These are phyloP conservation scores for Phytophthora foliorum DNA, from an alignment of 352 stramenopile genomes.

Conservation along the genomic window DNA sequence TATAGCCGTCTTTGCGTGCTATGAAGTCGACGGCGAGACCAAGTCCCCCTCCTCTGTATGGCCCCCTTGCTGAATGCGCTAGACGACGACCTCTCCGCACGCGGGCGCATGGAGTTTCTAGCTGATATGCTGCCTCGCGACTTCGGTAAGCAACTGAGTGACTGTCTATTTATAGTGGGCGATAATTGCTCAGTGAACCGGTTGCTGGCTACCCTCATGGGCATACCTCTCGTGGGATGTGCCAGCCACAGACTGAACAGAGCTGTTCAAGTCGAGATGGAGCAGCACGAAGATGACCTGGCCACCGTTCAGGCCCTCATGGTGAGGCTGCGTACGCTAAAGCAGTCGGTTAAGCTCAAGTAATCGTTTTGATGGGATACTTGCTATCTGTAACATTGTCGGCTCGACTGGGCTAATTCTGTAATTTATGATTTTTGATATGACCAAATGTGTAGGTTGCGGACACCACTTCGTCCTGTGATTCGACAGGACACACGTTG, in stretches of 20 bases:
- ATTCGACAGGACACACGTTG: too few species aligned
- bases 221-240: background rate
- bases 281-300: background rate
- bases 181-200: background rate
- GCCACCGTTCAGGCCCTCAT: background rate
- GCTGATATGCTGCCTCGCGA: constrained; percentile 1
- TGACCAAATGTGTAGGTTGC: too few species aligned
- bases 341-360: constrained; percentile 11
- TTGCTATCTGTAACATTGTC: too few species aligned
- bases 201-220: background rate
- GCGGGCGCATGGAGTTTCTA: background rate
- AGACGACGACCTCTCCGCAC: background rate
- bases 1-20: background rate
- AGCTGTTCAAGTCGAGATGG: background rate
- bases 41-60: constrained; percentile 1
- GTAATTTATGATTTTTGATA: too few species aligned
- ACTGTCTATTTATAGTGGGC: background rate
- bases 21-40: background rate
- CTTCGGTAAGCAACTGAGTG: background rate
- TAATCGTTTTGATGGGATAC: too few species aligned
- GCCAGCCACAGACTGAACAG: background rate
- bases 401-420: too few species aligned
- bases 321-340: background rate
- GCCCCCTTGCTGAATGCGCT: background rate
- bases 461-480: too few species aligned